phyloP scores from a whole-genome alignment of 1,139 yeast species.

The Saccharomyces hybrid region DNA sequence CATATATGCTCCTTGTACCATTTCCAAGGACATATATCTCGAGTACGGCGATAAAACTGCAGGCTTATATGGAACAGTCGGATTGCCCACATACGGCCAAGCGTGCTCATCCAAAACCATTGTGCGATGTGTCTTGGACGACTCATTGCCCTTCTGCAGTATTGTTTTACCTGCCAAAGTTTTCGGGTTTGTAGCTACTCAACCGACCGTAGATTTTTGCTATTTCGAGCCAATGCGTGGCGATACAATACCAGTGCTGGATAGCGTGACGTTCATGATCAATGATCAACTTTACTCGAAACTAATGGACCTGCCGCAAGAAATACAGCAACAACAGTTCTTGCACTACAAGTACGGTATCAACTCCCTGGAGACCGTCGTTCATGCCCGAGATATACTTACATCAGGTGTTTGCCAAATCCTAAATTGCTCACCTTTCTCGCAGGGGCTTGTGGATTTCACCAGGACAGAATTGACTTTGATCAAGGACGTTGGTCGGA shows the following conservation, averaged over 20 bases:
- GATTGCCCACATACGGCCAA: background rate
- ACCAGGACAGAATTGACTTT: constrained; percentile 19
- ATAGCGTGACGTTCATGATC: constrained; percentile 15
- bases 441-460: constrained; percentile 21
- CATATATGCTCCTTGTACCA: background rate
- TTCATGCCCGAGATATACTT: constrained; percentile 14
- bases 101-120: background rate
- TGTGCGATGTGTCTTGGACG: background rate
- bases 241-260: constrained; percentile 12
- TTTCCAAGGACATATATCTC: background rate
- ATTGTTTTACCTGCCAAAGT: constrained; percentile 3
- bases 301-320: constrained; percentile 11
- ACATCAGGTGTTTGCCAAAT: constrained; percentile 18
- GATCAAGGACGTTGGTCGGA: constrained; percentile 10
- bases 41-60: background rate
- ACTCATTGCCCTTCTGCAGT: background rate
- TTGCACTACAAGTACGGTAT: constrained; percentile 19
- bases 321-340: constrained; percentile 17
- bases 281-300: constrained; percentile 19
- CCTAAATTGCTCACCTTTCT: constrained; percentile 14
- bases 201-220: constrained; percentile 14
- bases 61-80: background rate
- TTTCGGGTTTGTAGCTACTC: background rate
- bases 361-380: constrained; percentile 11
- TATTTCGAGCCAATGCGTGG: constrained; percentile 9